Evolutionary conservation across 192 early-diverging fungal genomes (phyloP).

Genomic region (Gaertneriomyces semiglobifer): DNA sequence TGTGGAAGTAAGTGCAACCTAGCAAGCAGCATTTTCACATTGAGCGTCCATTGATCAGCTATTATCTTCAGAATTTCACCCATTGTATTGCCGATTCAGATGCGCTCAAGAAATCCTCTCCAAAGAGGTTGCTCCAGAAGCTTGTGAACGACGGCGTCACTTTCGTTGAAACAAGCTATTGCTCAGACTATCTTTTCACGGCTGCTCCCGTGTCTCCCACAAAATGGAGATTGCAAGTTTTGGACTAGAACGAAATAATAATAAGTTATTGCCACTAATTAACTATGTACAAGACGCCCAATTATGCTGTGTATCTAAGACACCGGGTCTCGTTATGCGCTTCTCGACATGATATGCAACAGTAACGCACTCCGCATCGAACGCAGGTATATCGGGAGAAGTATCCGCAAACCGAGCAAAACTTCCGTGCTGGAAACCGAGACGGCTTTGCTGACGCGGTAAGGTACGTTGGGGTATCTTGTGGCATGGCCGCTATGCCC

Average conservation of each 20-base stretch:
- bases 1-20: neutral
- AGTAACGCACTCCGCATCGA: slow-evolving; percentile 31
- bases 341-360: slow-evolving; percentile 25
- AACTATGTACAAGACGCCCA: neutral
- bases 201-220: neutral
- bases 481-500: slow-evolving; percentile 9
- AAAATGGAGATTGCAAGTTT: neutral
- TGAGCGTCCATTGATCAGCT: too few relatives aligned
- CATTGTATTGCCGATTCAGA: too few relatives aligned
- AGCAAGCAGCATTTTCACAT: neutral
- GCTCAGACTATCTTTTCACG: slow-evolving; percentile 18
- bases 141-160: slow-evolving; percentile 5
- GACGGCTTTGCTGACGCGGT: slow-evolving; percentile 21
- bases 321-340: slow-evolving; percentile 33
- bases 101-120: neutral
- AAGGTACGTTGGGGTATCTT: slow-evolving; percentile 24
- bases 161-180: slow-evolving; percentile 23
- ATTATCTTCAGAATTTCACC: too few relatives aligned
- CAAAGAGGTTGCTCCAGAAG: neutral
- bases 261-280: neutral
- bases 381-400: slow-evolving; percentile 31
- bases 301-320: slow-evolving; percentile 17
- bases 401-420: slow-evolving; percentile 36
- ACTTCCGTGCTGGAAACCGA: slow-evolving; percentile 23
- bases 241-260: slow-evolving; percentile 7